Evolutionary conservation across 495 filamentous ascomycete genomes (phyloP).

Genomic region (Neurospora sp.): DNA sequence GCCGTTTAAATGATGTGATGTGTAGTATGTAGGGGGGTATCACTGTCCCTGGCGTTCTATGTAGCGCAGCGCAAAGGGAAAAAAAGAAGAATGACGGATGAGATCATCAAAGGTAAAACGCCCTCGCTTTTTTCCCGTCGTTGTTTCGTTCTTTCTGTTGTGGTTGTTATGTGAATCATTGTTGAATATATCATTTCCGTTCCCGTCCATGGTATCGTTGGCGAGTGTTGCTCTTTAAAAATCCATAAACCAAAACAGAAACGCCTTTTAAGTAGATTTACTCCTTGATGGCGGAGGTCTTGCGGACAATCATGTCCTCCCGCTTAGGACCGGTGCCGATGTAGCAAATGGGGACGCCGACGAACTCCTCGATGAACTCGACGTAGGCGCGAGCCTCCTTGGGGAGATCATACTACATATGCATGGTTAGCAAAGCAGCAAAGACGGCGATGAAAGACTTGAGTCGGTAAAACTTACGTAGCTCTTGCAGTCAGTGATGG

Average conservation of each 20-base stretch:
- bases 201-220: neutral
- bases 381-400: conserved; percentile 64
- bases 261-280: neutral
- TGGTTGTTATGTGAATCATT: neutral
- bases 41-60: neutral
- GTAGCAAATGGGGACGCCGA: conserved; percentile 62
- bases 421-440: conserved; percentile 2
- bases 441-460: neutral
- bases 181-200: neutral
- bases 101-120: neutral
- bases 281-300: conserved; percentile 6
- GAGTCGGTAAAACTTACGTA: conserved; percentile 8
- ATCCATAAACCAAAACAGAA: neutral
- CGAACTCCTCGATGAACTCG: conserved; percentile 58
- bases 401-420: conserved; percentile 56
- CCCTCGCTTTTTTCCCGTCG: neutral
- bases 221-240: neutral
- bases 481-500: conserved; percentile 40
- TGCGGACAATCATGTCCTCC: conserved; percentile 38
- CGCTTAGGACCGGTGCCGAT: conserved; percentile 71
- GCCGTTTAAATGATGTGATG: neutral
- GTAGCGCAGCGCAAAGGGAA: neutral
- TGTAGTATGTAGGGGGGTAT: neutral
- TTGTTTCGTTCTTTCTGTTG: neutral
- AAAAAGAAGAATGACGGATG: neutral